Percentiles rank a stretch among this genome's conserved stretches.
These are phyloP conservation scores for Mucor circinelloides DNA, from an alignment of 371 early-diverging fungal genomes.

Conservation along the genomic window DNA sequence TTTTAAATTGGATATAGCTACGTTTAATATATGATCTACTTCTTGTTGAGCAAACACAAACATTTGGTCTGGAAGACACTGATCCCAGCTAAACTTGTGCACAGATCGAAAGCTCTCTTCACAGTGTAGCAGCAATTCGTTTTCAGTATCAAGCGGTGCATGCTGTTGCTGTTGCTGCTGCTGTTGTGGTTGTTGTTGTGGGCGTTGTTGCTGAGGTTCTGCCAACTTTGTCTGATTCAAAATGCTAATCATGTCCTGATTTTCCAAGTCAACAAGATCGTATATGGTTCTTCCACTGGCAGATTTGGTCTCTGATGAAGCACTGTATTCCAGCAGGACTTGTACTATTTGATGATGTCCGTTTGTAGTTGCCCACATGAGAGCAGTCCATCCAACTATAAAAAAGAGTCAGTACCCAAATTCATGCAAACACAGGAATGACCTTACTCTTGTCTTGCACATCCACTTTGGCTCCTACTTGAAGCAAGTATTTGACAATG, in stretches of 20 bases:
- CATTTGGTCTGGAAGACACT: conserved; percentile 85
- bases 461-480: conserved; percentile 75
- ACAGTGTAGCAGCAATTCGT: background rate
- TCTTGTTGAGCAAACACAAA: conserved; percentile 82
- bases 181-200: conserved; percentile 2
- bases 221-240: conserved; percentile 16
- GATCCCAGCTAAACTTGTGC: conserved; percentile 76
- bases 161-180: background rate
- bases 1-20: conserved; percentile 63
- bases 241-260: conserved; percentile 54
- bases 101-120: conserved; percentile 38
- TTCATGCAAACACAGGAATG: background rate
- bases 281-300: conserved; percentile 74
- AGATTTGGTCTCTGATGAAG: conserved; percentile 67
- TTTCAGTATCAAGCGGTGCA: background rate
- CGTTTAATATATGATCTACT: conserved; percentile 69
- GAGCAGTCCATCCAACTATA: conserved; percentile 89
- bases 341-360: conserved; percentile 74
- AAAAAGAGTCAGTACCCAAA: background rate
- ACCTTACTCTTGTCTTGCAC: conserved; percentile 74
- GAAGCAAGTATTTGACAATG: conserved; percentile 63
- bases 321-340: conserved; percentile 77
- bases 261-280: conserved; percentile 71
- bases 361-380: conserved; percentile 94
- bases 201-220: background rate